Conservation (phyloP, 1,284 basidiomycete species). For the Coriolopsis trogii region DNA sequence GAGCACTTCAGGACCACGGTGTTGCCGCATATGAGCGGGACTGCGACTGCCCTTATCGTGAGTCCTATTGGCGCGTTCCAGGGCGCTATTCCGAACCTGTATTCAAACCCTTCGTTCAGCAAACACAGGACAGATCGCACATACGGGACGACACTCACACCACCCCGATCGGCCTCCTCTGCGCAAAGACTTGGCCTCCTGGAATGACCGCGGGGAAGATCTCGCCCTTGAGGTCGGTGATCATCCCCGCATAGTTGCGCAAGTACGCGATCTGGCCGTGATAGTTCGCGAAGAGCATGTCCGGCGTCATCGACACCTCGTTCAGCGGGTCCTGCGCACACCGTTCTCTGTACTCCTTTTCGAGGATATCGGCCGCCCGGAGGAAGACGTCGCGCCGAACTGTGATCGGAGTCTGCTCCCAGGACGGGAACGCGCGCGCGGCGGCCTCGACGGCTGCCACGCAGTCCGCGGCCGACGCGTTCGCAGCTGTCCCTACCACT, state of each 20-base stretch:
- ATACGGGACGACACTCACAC: conserved; percentile 24
- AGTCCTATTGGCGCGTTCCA: conserved; percentile 52
- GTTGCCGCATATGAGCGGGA: conserved; percentile 66
- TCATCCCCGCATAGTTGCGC: conserved; percentile 21
- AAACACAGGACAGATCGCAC: background rate
- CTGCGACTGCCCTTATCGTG: conserved; percentile 50
- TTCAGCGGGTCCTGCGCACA: conserved; percentile 37
- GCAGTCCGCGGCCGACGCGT: conserved; percentile 50
- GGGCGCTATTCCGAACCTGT: conserved; percentile 19
- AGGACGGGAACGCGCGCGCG: conserved; percentile 47
- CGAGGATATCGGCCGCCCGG: conserved; percentile 47
- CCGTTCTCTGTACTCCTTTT: conserved; percentile 43
- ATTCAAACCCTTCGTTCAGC: background rate
- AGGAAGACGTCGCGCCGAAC: conserved; percentile 47
- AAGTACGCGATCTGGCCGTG: conserved; percentile 9
- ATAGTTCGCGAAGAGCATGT: conserved; percentile 29
- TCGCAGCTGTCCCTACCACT: conserved; percentile 46
- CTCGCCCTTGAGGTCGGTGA: conserved; percentile 31
- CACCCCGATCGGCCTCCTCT: conserved; percentile 36
- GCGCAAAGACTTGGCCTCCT: conserved; percentile 36
- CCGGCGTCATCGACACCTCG: conserved; percentile 43
- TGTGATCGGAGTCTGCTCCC: conserved; percentile 46
- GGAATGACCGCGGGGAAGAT: conserved; percentile 32
- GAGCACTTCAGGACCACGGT: conserved; percentile 65
- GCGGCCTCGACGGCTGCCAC: conserved; percentile 51